phyloP scores from a whole-genome alignment of 1,139 yeast genomes.

The Candida sojae region DNA sequence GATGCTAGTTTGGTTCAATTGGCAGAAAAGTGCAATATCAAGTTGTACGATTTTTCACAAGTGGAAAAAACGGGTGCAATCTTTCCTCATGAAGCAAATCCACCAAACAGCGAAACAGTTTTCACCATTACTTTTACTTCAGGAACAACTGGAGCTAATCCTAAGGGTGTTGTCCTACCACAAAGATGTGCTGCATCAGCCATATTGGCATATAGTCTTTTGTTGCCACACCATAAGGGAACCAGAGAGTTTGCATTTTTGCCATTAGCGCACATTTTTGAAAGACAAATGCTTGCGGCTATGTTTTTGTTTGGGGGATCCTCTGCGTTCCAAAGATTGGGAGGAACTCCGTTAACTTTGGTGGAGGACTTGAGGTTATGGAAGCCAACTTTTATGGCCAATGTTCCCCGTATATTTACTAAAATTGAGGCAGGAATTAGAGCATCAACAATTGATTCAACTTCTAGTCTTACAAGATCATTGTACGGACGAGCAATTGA shows the following conservation, averaged over 20 bases:
- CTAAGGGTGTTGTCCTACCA: slow-evolving; percentile 41
- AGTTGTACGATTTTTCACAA: slow-evolving; percentile 33
- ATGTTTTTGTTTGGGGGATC: slow-evolving; percentile 36
- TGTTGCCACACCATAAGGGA: slow-evolving; percentile 15
- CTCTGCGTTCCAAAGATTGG: slow-evolving; percentile 47
- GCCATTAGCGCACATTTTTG: slow-evolving; percentile 43
- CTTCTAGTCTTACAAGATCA: slow-evolving; percentile 17
- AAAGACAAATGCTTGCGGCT: slow-evolving; percentile 34
- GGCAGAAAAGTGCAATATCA: slow-evolving; percentile 26
- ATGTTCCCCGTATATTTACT: slow-evolving; percentile 69
- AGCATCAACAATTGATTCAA: slow-evolving; percentile 32
- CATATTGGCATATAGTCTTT: slow-evolving; percentile 7
- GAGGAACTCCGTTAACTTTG: slow-evolving; percentile 45
- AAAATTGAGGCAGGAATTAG: slow-evolving; percentile 58
- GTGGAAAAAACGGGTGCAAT: slow-evolving; percentile 29
- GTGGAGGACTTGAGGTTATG: slow-evolving; percentile 57
- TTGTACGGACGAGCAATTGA: slow-evolving; percentile 20
- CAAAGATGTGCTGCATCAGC: slow-evolving; percentile 33
- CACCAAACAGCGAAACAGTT: slow-evolving; percentile 32
- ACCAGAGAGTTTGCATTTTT: slow-evolving; percentile 26
- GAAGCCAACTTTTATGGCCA: slow-evolving; percentile 54
- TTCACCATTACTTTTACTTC: slow-evolving; percentile 45
- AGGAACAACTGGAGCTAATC: slow-evolving; percentile 44
- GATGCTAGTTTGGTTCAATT: slow-evolving; percentile 20
- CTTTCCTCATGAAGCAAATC: slow-evolving; percentile 23